Evolutionary conservation across 768 basidiomycete genomes (phyloP).

Genomic region (Suillus weaverae): DNA sequence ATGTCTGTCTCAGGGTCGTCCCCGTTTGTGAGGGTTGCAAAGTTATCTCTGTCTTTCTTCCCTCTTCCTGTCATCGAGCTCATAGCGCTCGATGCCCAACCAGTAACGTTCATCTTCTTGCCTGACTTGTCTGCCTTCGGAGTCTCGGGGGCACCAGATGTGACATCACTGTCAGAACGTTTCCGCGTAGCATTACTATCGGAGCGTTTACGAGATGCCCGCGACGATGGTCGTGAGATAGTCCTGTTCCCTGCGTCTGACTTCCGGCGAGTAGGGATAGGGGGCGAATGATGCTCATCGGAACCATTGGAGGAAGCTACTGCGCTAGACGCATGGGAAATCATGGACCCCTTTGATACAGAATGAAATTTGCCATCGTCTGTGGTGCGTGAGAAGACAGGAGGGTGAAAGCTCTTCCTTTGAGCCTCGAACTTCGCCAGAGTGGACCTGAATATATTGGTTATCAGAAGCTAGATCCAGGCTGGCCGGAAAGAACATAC

Average conservation of each 20-base stretch:
- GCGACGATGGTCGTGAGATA: conserved; percentile 55
- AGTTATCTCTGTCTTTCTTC: conserved; percentile 62
- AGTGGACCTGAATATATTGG: conserved; percentile 27
- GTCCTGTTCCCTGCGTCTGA: conserved; percentile 43
- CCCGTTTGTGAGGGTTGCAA: conserved; percentile 52
- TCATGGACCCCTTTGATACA: conserved; percentile 33
- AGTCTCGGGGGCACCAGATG: conserved; percentile 37
- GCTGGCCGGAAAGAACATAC: conserved; percentile 38
- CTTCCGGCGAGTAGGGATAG: conserved; percentile 35
- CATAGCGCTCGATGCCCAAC: conserved; percentile 69
- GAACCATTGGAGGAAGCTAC: conserved; percentile 32
- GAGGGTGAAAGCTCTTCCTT: conserved; percentile 19
- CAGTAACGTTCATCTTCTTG: conserved; percentile 38
- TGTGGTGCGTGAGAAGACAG: conserved; percentile 15
- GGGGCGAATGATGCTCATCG: conserved; percentile 32
- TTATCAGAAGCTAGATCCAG: conserved; percentile 5
- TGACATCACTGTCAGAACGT: conserved; percentile 57
- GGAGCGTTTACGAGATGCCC: conserved; percentile 64
- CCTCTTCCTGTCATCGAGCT: conserved; percentile 57
- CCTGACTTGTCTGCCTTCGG: conserved; percentile 37
- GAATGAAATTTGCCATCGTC: conserved; percentile 32
- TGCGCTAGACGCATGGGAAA: conserved; percentile 17
- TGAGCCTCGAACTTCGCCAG: conserved; percentile 29
- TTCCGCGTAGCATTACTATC: conserved; percentile 59
- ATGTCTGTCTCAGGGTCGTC: conserved; percentile 21